Conservation (phyloP, 179 eudicot species). For the Patellifolia procumbens region DNA sequence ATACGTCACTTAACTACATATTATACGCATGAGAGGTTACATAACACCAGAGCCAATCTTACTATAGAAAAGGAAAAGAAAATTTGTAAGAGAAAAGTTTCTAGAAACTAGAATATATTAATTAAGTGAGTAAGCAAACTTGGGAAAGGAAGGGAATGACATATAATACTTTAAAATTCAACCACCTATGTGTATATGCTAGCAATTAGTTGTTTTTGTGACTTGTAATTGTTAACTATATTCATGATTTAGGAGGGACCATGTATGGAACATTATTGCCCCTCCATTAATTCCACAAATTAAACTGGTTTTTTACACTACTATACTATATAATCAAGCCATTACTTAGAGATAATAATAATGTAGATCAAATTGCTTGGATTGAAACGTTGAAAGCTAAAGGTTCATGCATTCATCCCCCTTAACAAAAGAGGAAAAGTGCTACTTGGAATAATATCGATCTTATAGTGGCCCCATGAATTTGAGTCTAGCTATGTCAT, state of each 20-base stretch:
- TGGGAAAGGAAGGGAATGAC: no score
- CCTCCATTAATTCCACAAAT: not conserved
- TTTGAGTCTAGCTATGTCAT: not conserved
- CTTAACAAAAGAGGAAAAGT: not conserved
- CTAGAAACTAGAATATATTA: no score
- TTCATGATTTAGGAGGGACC: not conserved
- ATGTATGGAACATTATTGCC: not conserved
- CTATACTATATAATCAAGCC: not conserved
- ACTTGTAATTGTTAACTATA: not conserved
- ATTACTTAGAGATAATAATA: not conserved
- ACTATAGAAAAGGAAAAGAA: no score
- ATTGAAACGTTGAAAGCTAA: not conserved
- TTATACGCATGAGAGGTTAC: no score
- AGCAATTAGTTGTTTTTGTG: not conserved
- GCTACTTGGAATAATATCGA: not conserved
- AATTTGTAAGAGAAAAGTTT: no score
- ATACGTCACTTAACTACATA: no score
- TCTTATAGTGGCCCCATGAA: not conserved
- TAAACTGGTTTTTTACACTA: not conserved
- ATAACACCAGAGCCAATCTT: no score
- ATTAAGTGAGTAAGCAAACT: no score
- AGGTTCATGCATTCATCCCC: conserved; percentile 11
- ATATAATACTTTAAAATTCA: not conserved
- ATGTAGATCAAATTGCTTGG: not conserved
- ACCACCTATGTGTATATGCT: not conserved